Percentiles rank a stretch among this genome's conserved stretches.
phyloP scores from a whole-genome alignment of 2,329 filamentous ascomycete genomes.

The Pseudogymnoascus verrucosus region DNA sequence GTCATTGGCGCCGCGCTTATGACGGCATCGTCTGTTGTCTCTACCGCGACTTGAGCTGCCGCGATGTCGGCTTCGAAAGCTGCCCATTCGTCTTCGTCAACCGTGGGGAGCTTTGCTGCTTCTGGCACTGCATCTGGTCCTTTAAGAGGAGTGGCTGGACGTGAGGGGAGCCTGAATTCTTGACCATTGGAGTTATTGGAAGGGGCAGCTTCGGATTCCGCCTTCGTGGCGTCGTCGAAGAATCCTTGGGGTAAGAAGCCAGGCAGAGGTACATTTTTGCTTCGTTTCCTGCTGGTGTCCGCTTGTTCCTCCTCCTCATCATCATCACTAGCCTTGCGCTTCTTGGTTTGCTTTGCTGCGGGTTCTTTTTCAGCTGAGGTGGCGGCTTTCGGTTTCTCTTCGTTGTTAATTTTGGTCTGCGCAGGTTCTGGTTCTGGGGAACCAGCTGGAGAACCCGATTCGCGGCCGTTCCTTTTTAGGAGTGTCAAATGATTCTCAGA shows the following conservation, averaged over 20 bases:
- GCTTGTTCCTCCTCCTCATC: conserved; percentile 30
- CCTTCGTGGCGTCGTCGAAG: conserved; percentile 22
- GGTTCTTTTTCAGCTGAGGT: neutral
- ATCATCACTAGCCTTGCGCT: conserved; percentile 38
- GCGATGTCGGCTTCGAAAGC: conserved; percentile 81
- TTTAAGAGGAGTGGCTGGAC: conserved; percentile 49
- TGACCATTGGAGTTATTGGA: conserved; percentile 33
- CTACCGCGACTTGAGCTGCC: conserved; percentile 30
- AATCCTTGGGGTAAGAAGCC: conserved; percentile 28
- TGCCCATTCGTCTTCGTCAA: conserved; percentile 77
- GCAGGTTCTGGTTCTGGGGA: conserved; percentile 1
- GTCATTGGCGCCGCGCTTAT: conserved; percentile 64
- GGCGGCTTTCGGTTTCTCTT: neutral
- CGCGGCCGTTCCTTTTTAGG: conserved; percentile 23
- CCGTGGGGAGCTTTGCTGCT: conserved; percentile 22
- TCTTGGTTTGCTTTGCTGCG: conserved; percentile 30
- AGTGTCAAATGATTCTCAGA: conserved; percentile 37
- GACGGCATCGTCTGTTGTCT: conserved; percentile 39
- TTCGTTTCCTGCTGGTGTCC: conserved; percentile 36
- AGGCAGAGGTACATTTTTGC: conserved; percentile 26
- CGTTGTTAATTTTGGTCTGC: neutral
- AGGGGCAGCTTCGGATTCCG: conserved; percentile 34
- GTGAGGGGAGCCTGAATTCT: conserved; percentile 55
- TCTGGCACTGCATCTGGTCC: conserved; percentile 34
- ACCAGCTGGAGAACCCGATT: conserved; percentile 12